Evolutionary conservation across 495 filamentous ascomycete species (phyloP), one percentile per base, ranked within the genome.

Genomic region (Neurospora sp.): DNA sequence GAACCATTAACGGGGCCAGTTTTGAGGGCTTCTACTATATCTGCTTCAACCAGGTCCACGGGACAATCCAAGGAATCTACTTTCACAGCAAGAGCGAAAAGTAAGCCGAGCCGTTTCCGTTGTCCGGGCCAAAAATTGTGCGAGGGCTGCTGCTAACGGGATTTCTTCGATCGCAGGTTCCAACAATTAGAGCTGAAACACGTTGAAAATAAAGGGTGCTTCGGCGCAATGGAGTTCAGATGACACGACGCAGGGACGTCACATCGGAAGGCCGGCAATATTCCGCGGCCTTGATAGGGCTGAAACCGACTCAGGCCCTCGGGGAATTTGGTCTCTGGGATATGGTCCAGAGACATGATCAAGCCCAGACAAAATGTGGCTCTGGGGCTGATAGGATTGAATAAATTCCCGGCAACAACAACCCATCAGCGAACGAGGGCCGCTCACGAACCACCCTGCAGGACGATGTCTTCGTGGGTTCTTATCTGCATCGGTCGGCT

Each of bases 1-100:
- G 89, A 73, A 93, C 92, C 20, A 96, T 99, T 74, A 91, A 89
- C 38, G 96, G 96, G 5, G 96, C 96, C 1, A 97, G 94, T 76
- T 99, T 98, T 77, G 96, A 99, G 76, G 96, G 96, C 0, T 99
- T 99, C 79, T 99, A 99, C 79, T 99, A 98, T 77, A 98, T 99
- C 73, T 98, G 94, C 83, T 99, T 98, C 84, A 97, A 98, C 79
- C 96, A 98, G 83, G 84, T 92, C 14, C 84, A 87, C 37, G 96
- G 96, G 18, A 91, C 86, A 41, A 91, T 99, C 18, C 93, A 88
- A 77, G 96, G 96, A 11, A 97, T 97, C 70, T 99, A 99, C 82
- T 99, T 97, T 81, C 96, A 99, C 83, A 91, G 94, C 39, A 97
- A 94, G 85, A 98, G 94, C 81, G 94, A 98, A 82, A 94, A 94